These are phyloP conservation scores for Orbilia oligospora DNA, from an alignment of 2,329 filamentous ascomycete species.

Conservation along the genomic window DNA sequence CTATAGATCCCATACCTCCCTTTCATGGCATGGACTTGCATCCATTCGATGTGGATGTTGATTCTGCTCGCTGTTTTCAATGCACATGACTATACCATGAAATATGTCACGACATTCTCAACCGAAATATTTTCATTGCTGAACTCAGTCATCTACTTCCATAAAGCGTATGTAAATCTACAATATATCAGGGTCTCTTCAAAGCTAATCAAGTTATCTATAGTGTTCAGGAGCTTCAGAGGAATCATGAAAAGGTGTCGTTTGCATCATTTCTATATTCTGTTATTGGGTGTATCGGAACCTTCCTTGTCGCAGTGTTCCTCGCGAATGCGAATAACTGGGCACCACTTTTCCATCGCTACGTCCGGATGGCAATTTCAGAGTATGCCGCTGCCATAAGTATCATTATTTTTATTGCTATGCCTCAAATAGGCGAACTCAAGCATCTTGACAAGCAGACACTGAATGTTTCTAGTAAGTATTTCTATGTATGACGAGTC, in stretches of 20 bases:
- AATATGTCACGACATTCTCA: constrained; percentile 77
- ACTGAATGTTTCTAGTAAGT: constrained; percentile 70
- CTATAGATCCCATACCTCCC: constrained; percentile 74
- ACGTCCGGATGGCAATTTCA: constrained; percentile 74
- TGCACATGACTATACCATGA: constrained; percentile 79
- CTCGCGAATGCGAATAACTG: constrained; percentile 75
- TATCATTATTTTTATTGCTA: constrained; percentile 76
- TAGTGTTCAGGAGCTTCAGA: constrained; percentile 74
- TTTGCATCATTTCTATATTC: constrained; percentile 77
- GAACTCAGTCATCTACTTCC: constrained; percentile 78
- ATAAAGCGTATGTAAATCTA: constrained; percentile 70
- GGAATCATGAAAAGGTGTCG: constrained; percentile 72
- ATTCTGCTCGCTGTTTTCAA: constrained; percentile 76
- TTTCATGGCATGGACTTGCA: constrained; percentile 78
- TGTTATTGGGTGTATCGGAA: constrained; percentile 76
- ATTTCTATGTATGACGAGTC: background rate
- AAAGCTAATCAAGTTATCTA: background rate
- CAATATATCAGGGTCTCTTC: background rate
- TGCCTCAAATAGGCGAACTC: constrained; percentile 75
- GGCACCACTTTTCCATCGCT: constrained; percentile 75
- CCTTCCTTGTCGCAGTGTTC: constrained; percentile 75
- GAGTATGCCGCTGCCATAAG: constrained; percentile 78
- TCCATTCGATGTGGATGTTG: constrained; percentile 77
- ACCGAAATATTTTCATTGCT: constrained; percentile 78
- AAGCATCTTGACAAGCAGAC: constrained; percentile 73